Evolutionary conservation across 345 rosid genomes (phyloP).

Genomic region (Nephelium lappaceum): DNA sequence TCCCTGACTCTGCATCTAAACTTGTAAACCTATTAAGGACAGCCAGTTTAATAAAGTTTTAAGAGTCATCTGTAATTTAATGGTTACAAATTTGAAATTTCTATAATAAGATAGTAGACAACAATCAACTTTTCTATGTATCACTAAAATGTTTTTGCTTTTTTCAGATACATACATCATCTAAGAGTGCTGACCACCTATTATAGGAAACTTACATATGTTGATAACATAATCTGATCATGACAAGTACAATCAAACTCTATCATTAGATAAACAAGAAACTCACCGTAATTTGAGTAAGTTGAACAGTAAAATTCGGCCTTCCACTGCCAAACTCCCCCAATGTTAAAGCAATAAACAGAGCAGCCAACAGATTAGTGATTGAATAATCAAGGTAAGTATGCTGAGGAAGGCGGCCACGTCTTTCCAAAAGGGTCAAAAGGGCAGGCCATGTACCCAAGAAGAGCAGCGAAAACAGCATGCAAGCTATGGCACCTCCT

Average conservation of each 20-base stretch:
- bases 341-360: slow-evolving; percentile 68
- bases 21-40: neutral
- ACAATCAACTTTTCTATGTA: neutral
- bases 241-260: slow-evolving; percentile 17
- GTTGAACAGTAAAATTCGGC: slow-evolving; percentile 63
- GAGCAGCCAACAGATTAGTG: slow-evolving; percentile 71
- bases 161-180: neutral
- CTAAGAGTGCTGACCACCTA: neutral
- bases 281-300: slow-evolving; percentile 51
- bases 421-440: slow-evolving; percentile 71
- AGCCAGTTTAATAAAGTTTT: too few species aligned
- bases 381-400: slow-evolving; percentile 84
- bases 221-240: neutral
- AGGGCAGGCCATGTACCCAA: slow-evolving; percentile 93
- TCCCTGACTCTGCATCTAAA: neutral
- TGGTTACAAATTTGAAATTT: neutral
- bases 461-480: slow-evolving; percentile 64
- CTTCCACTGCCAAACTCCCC: slow-evolving; percentile 53
- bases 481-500: slow-evolving; percentile 78
- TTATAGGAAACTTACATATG: neutral
- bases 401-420: slow-evolving; percentile 91
- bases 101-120: neutral
- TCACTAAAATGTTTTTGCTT: neutral
- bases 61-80: too few species aligned
- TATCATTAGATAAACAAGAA: neutral